phyloP scores from a whole-genome alignment of 2,329 filamentous ascomycete genomes.

The Trichophaea hybrida region DNA sequence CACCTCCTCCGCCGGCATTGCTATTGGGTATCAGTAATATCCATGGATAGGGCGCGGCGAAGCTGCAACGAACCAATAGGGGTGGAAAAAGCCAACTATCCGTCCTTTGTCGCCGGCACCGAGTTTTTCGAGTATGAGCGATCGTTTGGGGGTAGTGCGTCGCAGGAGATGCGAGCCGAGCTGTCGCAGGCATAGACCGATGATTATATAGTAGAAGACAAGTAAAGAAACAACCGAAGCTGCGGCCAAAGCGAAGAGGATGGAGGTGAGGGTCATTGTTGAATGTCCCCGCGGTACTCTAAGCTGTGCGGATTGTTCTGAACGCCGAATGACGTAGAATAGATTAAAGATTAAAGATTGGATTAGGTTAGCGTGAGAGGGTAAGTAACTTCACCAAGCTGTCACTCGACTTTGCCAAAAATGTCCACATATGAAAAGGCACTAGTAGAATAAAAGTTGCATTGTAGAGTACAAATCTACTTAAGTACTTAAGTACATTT shows the following conservation, averaged over 20 bases:
- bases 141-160: constrained; percentile 12
- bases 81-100: constrained; percentile 91
- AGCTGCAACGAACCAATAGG: constrained; percentile 57
- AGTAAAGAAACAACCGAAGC: neutral
- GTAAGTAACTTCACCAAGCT: too few species aligned
- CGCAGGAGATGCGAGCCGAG: constrained; percentile 18
- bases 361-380: too few species aligned
- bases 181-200: constrained; percentile 11
- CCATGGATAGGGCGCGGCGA: neutral
- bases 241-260: neutral
- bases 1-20: constrained; percentile 90
- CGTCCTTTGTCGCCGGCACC: constrained; percentile 1
- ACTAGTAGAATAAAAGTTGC: too few species aligned
- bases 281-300: neutral
- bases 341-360: neutral
- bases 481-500: neutral
- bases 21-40: constrained; percentile 33
- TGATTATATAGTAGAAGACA: constrained; percentile 14
- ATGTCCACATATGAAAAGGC: too few species aligned
- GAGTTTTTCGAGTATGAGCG: constrained; percentile 4
- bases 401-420: too few species aligned
- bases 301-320: neutral
- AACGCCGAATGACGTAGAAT: neutral
- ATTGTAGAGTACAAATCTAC: neutral
- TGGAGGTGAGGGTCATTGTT: neutral